These are phyloP conservation scores for Irpex sp. DNA, from an alignment of 1,284 basidiomycete species.

Conservation along the genomic window DNA sequence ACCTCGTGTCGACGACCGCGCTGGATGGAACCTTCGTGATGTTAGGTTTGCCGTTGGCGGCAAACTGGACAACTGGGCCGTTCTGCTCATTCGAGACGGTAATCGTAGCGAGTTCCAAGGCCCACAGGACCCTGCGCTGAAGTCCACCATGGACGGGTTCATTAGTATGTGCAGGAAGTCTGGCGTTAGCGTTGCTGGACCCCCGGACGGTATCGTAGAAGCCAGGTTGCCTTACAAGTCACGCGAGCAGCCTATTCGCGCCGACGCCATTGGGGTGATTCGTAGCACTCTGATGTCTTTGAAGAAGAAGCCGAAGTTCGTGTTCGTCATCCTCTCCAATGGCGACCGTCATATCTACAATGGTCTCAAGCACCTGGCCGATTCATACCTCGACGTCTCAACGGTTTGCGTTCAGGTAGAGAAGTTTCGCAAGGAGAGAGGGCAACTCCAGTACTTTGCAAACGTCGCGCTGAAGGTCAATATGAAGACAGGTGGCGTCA, in stretches of 20 bases:
- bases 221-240: conserved; percentile 44
- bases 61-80: conserved; percentile 53
- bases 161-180: conserved; percentile 50
- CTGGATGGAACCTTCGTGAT: conserved; percentile 67
- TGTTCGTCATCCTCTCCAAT: conserved; percentile 57
- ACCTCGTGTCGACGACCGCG: conserved; percentile 51
- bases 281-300: conserved; percentile 24
- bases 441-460: conserved; percentile 69
- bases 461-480: conserved; percentile 80
- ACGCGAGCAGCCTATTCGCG: conserved; percentile 44
- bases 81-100: conserved; percentile 52
- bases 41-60: conserved; percentile 61
- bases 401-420: conserved; percentile 65
- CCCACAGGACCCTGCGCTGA: conserved; percentile 45
- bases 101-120: conserved; percentile 42
- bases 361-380: conserved; percentile 68
- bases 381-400: conserved; percentile 59
- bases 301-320: conserved; percentile 29
- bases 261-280: conserved; percentile 37
- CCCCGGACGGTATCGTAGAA: conserved; percentile 30
- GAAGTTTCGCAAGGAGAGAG: conserved; percentile 61
- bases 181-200: conserved; percentile 50
- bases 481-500: conserved; percentile 77
- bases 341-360: conserved; percentile 68
- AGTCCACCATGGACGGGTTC: conserved; percentile 45